Conservation (phyloP, 2,329 filamentous ascomycete species). For the Arthrobotrys conoides region DNA sequence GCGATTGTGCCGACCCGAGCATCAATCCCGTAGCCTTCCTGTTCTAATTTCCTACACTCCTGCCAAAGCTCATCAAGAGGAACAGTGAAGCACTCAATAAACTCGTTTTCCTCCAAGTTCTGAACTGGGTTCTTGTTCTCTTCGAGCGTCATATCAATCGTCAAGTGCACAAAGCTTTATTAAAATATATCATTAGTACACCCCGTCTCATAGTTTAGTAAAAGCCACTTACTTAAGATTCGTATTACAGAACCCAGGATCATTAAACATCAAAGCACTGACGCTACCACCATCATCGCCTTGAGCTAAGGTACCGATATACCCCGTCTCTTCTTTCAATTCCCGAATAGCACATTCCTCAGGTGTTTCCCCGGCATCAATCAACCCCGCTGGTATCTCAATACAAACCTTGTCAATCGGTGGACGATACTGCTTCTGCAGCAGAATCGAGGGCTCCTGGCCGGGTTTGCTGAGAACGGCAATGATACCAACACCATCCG, state of each 20-base stretch:
- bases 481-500: constrained; percentile 81
- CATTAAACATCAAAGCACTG: constrained; percentile 65
- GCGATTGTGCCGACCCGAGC: constrained; percentile 67
- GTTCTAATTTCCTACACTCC: constrained; percentile 69
- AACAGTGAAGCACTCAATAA: constrained; percentile 71
- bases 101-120: constrained; percentile 71
- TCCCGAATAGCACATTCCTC: constrained; percentile 76
- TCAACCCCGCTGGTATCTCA: constrained; percentile 76
- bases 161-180: constrained; percentile 69
- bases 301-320: constrained; percentile 71
- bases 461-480: constrained; percentile 74
- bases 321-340: constrained; percentile 78
- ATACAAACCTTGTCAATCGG: constrained; percentile 75
- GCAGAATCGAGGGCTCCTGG: constrained; percentile 69
- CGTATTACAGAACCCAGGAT: constrained; percentile 63
- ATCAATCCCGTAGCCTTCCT: constrained; percentile 67
- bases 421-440: constrained; percentile 78
- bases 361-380: constrained; percentile 75
- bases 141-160: constrained; percentile 68
- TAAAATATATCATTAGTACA: constrained; percentile 67
- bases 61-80: constrained; percentile 69
- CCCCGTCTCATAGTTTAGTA: not conserved
- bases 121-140: constrained; percentile 70
- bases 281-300: constrained; percentile 62
- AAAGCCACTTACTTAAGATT: constrained; percentile 60